phyloP scores from a whole-genome alignment of 768 basidiomycete genomes.

The Solioccasus polychromus region DNA sequence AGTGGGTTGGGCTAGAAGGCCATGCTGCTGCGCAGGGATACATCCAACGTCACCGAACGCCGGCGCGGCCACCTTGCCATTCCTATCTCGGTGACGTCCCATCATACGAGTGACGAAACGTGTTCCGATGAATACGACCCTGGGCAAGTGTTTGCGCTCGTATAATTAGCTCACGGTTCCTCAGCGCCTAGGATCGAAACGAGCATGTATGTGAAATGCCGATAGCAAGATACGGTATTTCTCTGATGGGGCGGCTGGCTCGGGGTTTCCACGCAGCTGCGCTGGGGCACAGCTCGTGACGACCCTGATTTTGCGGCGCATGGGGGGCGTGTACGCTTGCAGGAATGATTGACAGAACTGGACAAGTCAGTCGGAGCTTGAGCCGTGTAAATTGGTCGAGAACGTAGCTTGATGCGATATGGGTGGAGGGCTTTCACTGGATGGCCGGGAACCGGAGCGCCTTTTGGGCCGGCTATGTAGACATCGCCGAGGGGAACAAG shows the following conservation, averaged over 20 bases:
- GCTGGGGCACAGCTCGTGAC: conserved; percentile 11
- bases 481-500: too few species aligned
- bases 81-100: not conserved
- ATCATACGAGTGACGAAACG: conserved; percentile 5
- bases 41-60: conserved; percentile 7
- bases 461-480: not conserved
- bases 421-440: conserved; percentile 27
- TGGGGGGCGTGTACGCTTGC: not conserved
- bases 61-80: conserved; percentile 6
- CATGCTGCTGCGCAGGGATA: conserved; percentile 19
- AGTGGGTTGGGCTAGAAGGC: conserved; percentile 6
- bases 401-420: conserved; percentile 22
- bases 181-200: conserved; percentile 2
- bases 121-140: conserved; percentile 2
- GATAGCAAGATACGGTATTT: conserved; percentile 7
- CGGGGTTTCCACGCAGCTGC: conserved; percentile 22
- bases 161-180: conserved; percentile 12
- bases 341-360: conserved; percentile 6
- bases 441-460: conserved; percentile 12
- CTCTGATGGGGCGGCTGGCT: conserved; percentile 10
- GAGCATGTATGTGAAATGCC: conserved; percentile 8
- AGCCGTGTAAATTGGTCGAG: conserved; percentile 13
- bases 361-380: conserved; percentile 19
- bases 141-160: conserved; percentile 5
- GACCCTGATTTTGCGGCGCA: conserved; percentile 24